These are phyloP conservation scores for Acer yangbiense DNA, from an alignment of 345 rosid genomes.

Conservation along the genomic window DNA sequence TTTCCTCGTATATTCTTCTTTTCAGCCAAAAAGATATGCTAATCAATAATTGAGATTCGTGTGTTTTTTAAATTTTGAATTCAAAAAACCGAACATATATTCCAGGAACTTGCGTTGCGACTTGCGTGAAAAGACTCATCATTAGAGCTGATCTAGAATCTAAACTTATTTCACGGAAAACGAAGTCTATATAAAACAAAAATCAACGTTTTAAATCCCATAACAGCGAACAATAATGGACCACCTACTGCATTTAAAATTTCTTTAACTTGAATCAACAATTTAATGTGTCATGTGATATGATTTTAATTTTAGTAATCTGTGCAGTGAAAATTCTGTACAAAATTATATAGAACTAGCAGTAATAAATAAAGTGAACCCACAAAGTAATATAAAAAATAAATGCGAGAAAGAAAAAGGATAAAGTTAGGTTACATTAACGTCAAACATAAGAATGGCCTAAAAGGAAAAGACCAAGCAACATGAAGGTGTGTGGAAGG, in stretches of 20 bases:
- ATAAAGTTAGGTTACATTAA: slow-evolving; percentile 10
- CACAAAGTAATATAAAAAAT: background rate
- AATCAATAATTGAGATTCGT: background rate
- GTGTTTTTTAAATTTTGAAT: background rate
- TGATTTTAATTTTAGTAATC: too few relatives aligned
- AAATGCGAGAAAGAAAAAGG: background rate
- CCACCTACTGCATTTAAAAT: background rate
- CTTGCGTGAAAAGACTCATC: background rate
- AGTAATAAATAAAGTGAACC: background rate
- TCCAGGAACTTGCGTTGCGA: background rate
- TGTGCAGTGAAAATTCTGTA: too few relatives aligned
- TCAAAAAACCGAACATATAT: too few relatives aligned
- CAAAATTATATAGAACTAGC: too few relatives aligned
- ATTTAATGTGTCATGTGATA: too few relatives aligned
- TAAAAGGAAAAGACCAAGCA: background rate
- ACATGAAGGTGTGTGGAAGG: slow-evolving; percentile 23
- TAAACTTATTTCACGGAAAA: background rate
- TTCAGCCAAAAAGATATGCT: background rate
- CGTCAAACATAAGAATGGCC: background rate
- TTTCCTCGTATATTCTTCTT: background rate
- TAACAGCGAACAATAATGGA: background rate
- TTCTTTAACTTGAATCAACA: background rate
- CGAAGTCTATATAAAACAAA: background rate
- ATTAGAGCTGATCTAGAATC: background rate
- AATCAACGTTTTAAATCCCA: background rate